Conservation (phyloP, 805 yeast species). For the Ogataea ramenticola region DNA sequence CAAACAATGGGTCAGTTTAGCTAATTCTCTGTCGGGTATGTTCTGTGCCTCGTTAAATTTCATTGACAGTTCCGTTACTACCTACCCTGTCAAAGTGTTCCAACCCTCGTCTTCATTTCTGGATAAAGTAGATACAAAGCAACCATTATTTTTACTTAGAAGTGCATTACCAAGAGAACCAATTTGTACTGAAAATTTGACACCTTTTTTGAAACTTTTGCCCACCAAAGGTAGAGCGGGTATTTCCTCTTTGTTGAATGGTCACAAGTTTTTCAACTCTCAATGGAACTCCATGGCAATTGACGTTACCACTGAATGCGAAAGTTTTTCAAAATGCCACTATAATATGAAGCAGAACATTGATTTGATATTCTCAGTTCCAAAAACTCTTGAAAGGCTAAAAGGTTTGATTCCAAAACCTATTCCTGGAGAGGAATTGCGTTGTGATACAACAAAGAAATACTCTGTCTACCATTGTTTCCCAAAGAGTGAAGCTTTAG, state of each 20-base stretch:
- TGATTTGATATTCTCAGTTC: constrained; percentile 66
- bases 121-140: constrained; percentile 23
- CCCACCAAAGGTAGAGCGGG: constrained; percentile 94
- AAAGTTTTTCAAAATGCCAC: constrained; percentile 31
- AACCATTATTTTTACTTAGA: constrained; percentile 50
- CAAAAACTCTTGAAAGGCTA: constrained; percentile 55
- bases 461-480: constrained; percentile 65
- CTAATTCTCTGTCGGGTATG: constrained; percentile 76
- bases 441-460: constrained; percentile 64
- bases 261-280: constrained; percentile 84
- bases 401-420: constrained; percentile 78
- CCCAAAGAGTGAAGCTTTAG: constrained; percentile 52
- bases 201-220: constrained; percentile 83
- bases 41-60: constrained; percentile 94
- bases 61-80: constrained; percentile 72
- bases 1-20: constrained; percentile 60
- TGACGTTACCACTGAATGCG: constrained; percentile 59
- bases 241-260: constrained; percentile 74
- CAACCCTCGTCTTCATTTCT: constrained; percentile 16
- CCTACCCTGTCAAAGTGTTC: constrained; percentile 47
- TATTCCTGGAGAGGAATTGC: constrained; percentile 54
- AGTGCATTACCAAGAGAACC: constrained; percentile 95
- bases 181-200: constrained; percentile 91
- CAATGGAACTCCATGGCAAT: constrained; percentile 93
- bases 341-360: constrained; percentile 58